These are phyloP conservation scores for Sarcocystis neurona DNA, from an alignment of 169 alveolate genomes.

Conservation along the genomic window DNA sequence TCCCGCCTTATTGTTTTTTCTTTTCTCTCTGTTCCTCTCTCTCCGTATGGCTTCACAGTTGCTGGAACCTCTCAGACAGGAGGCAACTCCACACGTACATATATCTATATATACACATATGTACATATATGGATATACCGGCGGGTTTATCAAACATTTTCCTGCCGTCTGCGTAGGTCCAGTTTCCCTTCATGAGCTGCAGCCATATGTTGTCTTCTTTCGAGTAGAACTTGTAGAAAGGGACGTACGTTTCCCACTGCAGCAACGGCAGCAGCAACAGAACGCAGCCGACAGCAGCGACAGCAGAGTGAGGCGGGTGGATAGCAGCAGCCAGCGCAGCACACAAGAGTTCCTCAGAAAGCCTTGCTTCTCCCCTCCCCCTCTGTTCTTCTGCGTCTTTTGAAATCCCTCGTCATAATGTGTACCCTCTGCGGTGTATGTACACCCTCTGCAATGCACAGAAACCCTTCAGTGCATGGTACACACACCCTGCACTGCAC, in stretches of 20 bases:
- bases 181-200: slow-evolving; percentile 44
- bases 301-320: background rate
- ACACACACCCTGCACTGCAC: no score
- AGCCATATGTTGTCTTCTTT: slow-evolving; percentile 45
- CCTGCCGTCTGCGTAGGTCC: slow-evolving; percentile 31
- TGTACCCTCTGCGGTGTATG: no score
- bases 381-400: no score
- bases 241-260: slow-evolving; percentile 26
- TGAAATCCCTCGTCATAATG: no score
- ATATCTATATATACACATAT: slow-evolving; percentile 34
- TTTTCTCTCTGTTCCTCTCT: no score
- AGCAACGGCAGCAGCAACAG: background rate
- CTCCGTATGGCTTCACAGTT: no score
- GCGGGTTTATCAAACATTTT: background rate
- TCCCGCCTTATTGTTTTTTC: no score
- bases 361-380: no score
- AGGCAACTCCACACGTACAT: no score
- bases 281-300: background rate
- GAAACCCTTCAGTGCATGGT: no score
- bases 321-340: background rate
- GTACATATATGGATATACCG: slow-evolving; percentile 13
- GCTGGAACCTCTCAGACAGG: no score
- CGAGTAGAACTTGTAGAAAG: slow-evolving; percentile 28
- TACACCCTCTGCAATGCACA: no score
- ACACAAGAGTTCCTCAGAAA: background rate